Evolutionary conservation across 768 basidiomycete species (phyloP), one percentile per base, ranked within the genome.

Genomic region (Asterophora lycoperdoides): DNA sequence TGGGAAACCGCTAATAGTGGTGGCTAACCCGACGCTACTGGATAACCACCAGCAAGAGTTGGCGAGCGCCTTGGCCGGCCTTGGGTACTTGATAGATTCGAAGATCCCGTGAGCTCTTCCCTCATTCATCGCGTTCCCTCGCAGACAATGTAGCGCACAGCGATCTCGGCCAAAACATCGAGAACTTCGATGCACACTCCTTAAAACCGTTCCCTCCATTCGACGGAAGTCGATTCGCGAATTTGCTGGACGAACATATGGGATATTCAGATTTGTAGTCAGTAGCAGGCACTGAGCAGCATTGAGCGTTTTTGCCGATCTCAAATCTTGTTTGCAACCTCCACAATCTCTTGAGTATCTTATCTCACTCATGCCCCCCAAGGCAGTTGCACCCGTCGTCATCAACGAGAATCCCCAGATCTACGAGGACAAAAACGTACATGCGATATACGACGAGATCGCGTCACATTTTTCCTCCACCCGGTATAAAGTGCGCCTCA

Each of bases 21-120:
- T 96, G 2, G 93, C 93, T 9, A 99, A 99, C 64, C 72, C 83
- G 36, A 86, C 89, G 0, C 70, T 99, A 26, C 77, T 94, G 64
- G 86, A 96, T 64, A 89, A 96, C 63, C 95, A 99, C 61, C 95
- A 99, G 72, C 74, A 83, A 46, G 92, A 99, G 60, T 73, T 99
- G 5, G 92, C 95, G 0, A 66, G 74, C 34, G 80, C 82, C 10
- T 70, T 99, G 46, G 72, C 73, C 13, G 64, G 62, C 14, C 73
- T 79, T 30, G 76, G 78, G 5, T 73, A 89, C 66, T 68, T 93
- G 39, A 74, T 65, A 51, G 67, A 80, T 18, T 74, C 82, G 1
- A 76, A 72, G 11, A 71, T 83, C 39, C 59, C 64, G 90, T 91
- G 66, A 69, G 86, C 68, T 18, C 14, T 43, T 39, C 28, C 14